A percentile compares a stretch with the other conserved stretches of the same genome.
Conservation (phyloP, 768 basidiomycete genomes). For the Lactarius hengduanensis region DNA sequence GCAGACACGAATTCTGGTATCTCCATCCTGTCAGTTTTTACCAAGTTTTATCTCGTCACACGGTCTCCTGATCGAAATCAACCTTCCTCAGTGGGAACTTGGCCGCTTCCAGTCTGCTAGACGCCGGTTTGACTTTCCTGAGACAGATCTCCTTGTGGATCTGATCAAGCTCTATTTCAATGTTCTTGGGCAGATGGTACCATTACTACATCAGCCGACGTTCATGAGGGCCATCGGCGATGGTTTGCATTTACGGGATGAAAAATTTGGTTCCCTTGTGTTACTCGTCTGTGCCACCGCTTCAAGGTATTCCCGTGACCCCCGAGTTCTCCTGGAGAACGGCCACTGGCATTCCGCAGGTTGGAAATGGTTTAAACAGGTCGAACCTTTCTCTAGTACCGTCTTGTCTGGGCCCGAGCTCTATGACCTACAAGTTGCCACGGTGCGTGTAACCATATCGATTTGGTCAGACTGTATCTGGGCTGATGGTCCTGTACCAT, state of each 20-base stretch:
- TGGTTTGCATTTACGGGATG: constrained; percentile 20
- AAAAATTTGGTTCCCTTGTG: constrained; percentile 23
- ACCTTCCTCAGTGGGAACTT: constrained; percentile 23
- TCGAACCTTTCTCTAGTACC: constrained; percentile 56
- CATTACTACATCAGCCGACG: constrained; percentile 26
- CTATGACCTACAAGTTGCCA: constrained; percentile 69
- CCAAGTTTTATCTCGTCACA: not conserved
- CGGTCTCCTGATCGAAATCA: not conserved
- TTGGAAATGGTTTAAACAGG: constrained; percentile 55
- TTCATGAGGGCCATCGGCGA: constrained; percentile 18
- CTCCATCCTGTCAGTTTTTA: constrained; percentile 18
- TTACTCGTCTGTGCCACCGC: constrained; percentile 27
- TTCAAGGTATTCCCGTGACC: constrained; percentile 23
- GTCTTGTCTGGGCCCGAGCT: constrained; percentile 56
- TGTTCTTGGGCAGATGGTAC: constrained; percentile 14
- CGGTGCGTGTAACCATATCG: constrained; percentile 38
- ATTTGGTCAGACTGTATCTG: not conserved
- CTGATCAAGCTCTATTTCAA: constrained; percentile 23
- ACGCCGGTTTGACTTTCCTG: constrained; percentile 22
- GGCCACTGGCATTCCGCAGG: constrained; percentile 36
- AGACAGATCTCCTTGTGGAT: constrained; percentile 22
- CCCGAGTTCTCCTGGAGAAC: constrained; percentile 14
- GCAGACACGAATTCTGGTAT: constrained; percentile 22
- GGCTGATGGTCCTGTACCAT: not conserved
- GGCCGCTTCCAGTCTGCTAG: constrained; percentile 1